Evolutionary conservation across 441 rosid species (phyloP).

Genomic region (Erodium moschatum): DNA sequence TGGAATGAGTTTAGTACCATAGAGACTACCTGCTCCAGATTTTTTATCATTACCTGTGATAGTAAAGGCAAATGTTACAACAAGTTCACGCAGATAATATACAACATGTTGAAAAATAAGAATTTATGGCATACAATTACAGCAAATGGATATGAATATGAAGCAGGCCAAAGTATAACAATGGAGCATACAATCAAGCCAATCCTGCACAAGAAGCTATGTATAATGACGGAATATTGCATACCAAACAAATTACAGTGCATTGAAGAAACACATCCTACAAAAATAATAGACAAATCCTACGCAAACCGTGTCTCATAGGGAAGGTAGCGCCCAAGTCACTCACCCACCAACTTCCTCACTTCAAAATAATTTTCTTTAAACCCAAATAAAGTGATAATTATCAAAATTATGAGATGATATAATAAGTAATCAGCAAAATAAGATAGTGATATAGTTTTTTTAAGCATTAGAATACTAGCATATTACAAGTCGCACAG

Average conservation of each 20-base stretch:
- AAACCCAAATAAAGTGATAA: no score
- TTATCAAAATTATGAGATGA: no score
- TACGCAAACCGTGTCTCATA: no score
- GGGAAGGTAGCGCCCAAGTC: no score
- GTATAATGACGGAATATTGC: neutral
- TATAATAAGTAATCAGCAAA: no score
- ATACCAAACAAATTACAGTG: neutral
- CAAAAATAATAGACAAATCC: no score
- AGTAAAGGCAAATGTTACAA: constrained; percentile 8
- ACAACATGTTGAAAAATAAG: neutral
- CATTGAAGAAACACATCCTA: neutral
- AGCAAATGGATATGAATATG: neutral
- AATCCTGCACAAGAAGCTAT: neutral
- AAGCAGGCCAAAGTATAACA: neutral
- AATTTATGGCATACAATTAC: neutral
- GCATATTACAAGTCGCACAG: no score
- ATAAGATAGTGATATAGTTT: no score
- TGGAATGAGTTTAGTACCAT: constrained; percentile 38
- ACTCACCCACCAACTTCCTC: no score
- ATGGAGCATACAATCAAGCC: neutral
- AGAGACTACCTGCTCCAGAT: constrained; percentile 37
- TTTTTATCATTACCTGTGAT: constrained; percentile 34
- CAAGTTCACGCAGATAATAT: neutral
- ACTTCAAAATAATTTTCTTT: no score
- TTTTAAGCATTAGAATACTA: no score